A percentile compares a stretch with the other conserved stretches of the same genome.
These are phyloP conservation scores for Aspergillus olivimuriae DNA, from an alignment of 495 filamentous ascomycete species.

Conservation along the genomic window DNA sequence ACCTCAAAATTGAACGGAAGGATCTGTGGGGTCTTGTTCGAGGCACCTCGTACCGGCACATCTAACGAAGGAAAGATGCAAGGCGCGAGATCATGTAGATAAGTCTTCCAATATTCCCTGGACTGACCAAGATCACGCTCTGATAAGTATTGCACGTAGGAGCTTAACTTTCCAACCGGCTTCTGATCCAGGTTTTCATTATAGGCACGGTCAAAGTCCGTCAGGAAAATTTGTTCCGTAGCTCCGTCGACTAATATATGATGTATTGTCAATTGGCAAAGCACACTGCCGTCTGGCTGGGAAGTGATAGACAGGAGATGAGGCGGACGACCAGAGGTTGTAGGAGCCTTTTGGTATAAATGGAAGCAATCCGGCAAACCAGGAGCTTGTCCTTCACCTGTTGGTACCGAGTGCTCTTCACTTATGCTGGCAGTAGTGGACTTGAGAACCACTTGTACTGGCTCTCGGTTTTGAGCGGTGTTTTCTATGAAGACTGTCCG, in stretches of 20 bases:
- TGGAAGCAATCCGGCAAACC: not conserved
- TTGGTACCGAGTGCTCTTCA: not conserved
- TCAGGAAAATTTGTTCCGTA: constrained; percentile 16
- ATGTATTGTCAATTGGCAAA: constrained; percentile 39
- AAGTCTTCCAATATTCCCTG: constrained; percentile 8
- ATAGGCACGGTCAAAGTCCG: constrained; percentile 16
- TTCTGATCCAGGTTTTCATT: not conserved
- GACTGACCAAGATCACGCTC: not conserved
- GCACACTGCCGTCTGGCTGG: constrained; percentile 16
- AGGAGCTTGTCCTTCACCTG: not conserved
- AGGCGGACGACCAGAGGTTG: constrained; percentile 9
- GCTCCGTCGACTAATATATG: constrained; percentile 31
- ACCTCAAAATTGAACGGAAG: not conserved
- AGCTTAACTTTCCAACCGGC: not conserved
- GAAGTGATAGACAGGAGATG: constrained; percentile 31
- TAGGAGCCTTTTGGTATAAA: not conserved
- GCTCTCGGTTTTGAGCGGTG: constrained; percentile 21
- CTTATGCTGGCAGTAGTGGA: constrained; percentile 5
- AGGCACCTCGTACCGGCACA: not conserved
- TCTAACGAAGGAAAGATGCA: constrained; percentile 4
- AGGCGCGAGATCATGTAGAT: constrained; percentile 7
- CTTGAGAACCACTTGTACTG: constrained; percentile 39
- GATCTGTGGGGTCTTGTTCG: not conserved
- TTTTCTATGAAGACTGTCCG: constrained; percentile 44
- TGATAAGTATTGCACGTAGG: constrained; percentile 6